Evolutionary conservation across 108 stramenopile species (phyloP), one percentile per base, ranked within the genome.

Genomic region (Epithemia pelagica): DNA sequence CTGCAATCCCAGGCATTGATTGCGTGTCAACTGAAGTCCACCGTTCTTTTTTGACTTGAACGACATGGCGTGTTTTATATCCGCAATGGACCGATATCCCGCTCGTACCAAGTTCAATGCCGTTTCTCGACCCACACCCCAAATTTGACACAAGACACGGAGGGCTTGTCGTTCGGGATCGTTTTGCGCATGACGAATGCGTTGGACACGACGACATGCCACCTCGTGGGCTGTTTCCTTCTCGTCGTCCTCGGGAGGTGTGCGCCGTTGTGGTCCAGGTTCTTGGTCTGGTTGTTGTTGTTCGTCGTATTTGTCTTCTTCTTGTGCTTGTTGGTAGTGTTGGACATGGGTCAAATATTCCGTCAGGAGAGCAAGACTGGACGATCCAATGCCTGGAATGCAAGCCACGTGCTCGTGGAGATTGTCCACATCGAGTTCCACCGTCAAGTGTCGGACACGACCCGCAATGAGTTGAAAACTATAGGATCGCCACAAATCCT

Each of bases 1-100:
- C 21, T 78, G 70, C 19, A 86, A 70, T 22, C 85, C 85, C 28
- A 82, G 70, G 25, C 66, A 66, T 64, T 78, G 75, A 59, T 82
- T 82, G 0, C 70, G 65, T 2, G 67, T 61, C 31, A 82, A 59
- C 5, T 27, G 32, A 8, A 78, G 29, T 31, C 70, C n/a, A 2
- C 65, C 61, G 1, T 29, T 31, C 32, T 30, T 26, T 51, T 75
- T 31, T 1, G 52, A 72, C 25, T 32, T 23, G n/a, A n/a, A n/a
- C 5, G 37, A 46, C 37, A 46, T 5, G 37, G 10, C 15, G 37
- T 46, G 10, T 25, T 76, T 59, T 0, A 86, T 77, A 51, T 80
- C 73, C 22, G 57, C 54, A 20, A 86, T 78, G 1, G 59, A 60
- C 25, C 52, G 25, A 37, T 60, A 80, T 0, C 69, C 76, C 27